Conservation (phyloP, 352 stramenopile genomes). For the Phytophthora sojae region DNA sequence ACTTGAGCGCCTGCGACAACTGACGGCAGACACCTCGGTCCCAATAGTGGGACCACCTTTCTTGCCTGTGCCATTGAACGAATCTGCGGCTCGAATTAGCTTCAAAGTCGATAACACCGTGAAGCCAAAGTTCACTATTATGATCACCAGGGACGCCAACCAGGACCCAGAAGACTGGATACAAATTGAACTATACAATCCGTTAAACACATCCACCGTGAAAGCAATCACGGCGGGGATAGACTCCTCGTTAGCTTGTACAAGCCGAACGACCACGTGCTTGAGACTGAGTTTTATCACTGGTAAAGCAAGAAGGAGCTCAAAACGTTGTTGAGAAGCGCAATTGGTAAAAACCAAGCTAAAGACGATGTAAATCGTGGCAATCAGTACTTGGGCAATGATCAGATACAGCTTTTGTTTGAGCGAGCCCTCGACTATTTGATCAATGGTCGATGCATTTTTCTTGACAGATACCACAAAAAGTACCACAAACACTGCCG, state of each 20-base stretch:
- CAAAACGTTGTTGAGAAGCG: neutral
- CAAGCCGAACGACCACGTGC: constrained; percentile 1
- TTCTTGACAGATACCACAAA: neutral
- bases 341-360: neutral
- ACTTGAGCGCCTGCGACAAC: no score
- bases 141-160: constrained; percentile 1
- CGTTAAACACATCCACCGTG: constrained; percentile 16
- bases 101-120: neutral
- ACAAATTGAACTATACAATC: constrained; percentile 19
- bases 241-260: neutral
- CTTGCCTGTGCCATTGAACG: neutral
- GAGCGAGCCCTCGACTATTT: neutral
- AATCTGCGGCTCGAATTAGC: neutral
- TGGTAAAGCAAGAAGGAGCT: neutral
- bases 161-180: constrained; percentile 11
- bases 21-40: no score
- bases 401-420: constrained; percentile 3
- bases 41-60: neutral
- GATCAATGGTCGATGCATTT: neutral
- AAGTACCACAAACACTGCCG: neutral
- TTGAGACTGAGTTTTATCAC: constrained; percentile 8
- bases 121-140: constrained; percentile 1
- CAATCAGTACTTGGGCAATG: neutral
- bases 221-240: constrained; percentile 12
- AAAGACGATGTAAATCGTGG: neutral